A percentile compares a stretch with the other conserved stretches of the same genome.
Conservation (phyloP, 2,329 filamentous ascomycete species). For the Thielaviopsis punctulata region DNA sequence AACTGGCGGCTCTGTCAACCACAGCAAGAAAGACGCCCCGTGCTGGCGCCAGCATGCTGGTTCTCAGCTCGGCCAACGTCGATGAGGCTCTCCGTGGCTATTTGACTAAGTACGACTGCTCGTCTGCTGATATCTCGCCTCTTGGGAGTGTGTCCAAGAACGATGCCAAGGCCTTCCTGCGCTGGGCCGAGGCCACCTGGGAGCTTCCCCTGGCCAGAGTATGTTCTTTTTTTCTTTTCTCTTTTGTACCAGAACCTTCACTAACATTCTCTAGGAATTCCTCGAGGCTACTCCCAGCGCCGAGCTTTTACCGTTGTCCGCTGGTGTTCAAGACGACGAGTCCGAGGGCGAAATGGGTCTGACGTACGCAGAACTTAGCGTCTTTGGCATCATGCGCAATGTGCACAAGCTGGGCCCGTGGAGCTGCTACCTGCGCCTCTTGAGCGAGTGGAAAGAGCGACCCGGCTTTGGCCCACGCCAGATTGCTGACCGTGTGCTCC, state of each 20-base stretch:
- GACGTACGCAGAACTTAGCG: slow-evolving; percentile 24
- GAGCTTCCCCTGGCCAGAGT: slow-evolving; percentile 40
- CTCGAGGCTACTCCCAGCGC: slow-evolving; percentile 39
- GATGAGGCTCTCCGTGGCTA: slow-evolving; percentile 32
- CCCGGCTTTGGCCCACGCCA: slow-evolving; percentile 18
- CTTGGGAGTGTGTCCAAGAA: slow-evolving; percentile 39
- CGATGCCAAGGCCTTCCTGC: slow-evolving; percentile 48
- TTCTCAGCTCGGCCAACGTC: slow-evolving; percentile 46
- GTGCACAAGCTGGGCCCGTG: slow-evolving; percentile 26
- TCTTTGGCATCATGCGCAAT: slow-evolving; percentile 24
- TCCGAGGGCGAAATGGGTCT: slow-evolving; percentile 26
- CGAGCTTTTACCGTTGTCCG: slow-evolving; percentile 28
- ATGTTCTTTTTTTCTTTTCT: background rate
- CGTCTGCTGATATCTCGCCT: slow-evolving; percentile 35
- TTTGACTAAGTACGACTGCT: slow-evolving; percentile 25
- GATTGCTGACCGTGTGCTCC: slow-evolving; percentile 27
- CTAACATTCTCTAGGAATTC: slow-evolving; percentile 27
- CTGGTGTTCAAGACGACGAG: slow-evolving; percentile 24
- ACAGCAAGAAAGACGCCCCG: slow-evolving; percentile 35
- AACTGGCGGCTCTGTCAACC: slow-evolving; percentile 44
- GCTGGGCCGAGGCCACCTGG: slow-evolving; percentile 37
- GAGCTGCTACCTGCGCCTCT: slow-evolving; percentile 22
- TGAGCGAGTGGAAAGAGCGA: slow-evolving; percentile 22
- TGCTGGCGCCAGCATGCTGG: slow-evolving; percentile 38
- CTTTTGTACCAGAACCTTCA: background rate